A percentile compares a stretch with the other conserved stretches of the same genome.
Evolutionary conservation across 2,329 filamentous ascomycete genomes (phyloP).

Genomic region (Ophidiomyces ophidiicola): DNA sequence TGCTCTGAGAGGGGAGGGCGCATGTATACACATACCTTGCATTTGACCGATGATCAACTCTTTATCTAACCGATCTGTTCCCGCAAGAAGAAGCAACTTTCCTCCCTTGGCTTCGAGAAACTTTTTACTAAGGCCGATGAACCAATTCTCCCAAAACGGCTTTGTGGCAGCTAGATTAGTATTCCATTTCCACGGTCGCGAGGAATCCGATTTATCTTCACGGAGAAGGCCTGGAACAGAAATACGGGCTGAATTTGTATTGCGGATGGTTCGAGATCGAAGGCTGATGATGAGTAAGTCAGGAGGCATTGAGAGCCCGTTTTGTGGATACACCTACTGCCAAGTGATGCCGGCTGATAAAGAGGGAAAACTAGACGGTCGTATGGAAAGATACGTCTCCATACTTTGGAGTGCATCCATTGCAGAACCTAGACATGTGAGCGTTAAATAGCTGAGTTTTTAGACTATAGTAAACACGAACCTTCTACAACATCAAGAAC

Average conservation of each 20-base stretch:
- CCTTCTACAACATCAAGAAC: conserved; percentile 91
- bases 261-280: conserved; percentile 74
- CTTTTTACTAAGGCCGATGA: conserved; percentile 72
- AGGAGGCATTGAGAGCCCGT: background rate
- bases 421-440: conserved; percentile 50
- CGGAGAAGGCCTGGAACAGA: conserved; percentile 72
- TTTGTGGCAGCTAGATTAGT: conserved; percentile 76
- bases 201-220: conserved; percentile 30
- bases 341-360: conserved; percentile 76
- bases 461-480: conserved; percentile 14
- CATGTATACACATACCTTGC: conserved; percentile 53
- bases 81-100: conserved; percentile 73
- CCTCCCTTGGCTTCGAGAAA: conserved; percentile 72
- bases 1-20: background rate
- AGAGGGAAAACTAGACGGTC: conserved; percentile 66
- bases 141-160: conserved; percentile 92
- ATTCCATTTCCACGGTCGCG: conserved; percentile 63
- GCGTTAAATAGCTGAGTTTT: background rate
- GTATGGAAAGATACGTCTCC: conserved; percentile 75
- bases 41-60: conserved; percentile 93
- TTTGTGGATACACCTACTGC: conserved; percentile 45
- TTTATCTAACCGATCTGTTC: conserved; percentile 80
- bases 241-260: conserved; percentile 66
- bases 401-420: conserved; percentile 92
- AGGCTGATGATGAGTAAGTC: conserved; percentile 34